phyloP scores from a whole-genome alignment of 495 filamentous ascomycete species.

The Tuber umbilicatum region DNA sequence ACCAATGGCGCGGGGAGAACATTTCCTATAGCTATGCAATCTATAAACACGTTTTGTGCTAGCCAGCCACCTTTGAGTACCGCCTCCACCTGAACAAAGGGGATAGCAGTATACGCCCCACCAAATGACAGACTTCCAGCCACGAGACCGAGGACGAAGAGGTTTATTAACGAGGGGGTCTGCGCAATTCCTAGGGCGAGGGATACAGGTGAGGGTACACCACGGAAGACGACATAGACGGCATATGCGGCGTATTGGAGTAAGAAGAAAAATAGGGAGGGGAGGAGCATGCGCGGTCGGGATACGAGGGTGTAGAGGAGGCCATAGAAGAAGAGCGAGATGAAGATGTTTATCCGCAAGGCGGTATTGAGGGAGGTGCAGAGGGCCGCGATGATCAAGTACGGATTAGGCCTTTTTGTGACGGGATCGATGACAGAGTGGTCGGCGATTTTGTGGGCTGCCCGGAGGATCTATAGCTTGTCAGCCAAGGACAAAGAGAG shows the following conservation, averaged over 20 bases:
- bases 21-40: constrained; percentile 45
- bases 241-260: constrained; percentile 43
- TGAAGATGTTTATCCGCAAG: constrained; percentile 45
- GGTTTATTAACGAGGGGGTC: constrained; percentile 40
- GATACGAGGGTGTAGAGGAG: constrained; percentile 39
- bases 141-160: constrained; percentile 45
- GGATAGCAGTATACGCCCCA: constrained; percentile 44
- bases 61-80: constrained; percentile 44
- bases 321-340: constrained; percentile 44
- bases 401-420: constrained; percentile 41
- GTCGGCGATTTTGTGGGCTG: constrained; percentile 43
- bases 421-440: constrained; percentile 39
- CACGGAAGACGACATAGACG: constrained; percentile 42
- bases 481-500: constrained; percentile 5
- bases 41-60: constrained; percentile 43
- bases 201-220: constrained; percentile 42
- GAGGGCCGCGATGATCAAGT: constrained; percentile 41
- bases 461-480: constrained; percentile 39
- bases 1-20: constrained; percentile 44
- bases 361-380: constrained; percentile 43
- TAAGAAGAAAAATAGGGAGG: constrained; percentile 38
- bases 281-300: constrained; percentile 34
- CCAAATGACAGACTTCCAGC: constrained; percentile 44
- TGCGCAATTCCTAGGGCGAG: constrained; percentile 44
- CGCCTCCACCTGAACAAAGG: constrained; percentile 45